Conservation (phyloP, 2,329 filamentous ascomycete genomes). For the Penicillium sclerotigenum region DNA sequence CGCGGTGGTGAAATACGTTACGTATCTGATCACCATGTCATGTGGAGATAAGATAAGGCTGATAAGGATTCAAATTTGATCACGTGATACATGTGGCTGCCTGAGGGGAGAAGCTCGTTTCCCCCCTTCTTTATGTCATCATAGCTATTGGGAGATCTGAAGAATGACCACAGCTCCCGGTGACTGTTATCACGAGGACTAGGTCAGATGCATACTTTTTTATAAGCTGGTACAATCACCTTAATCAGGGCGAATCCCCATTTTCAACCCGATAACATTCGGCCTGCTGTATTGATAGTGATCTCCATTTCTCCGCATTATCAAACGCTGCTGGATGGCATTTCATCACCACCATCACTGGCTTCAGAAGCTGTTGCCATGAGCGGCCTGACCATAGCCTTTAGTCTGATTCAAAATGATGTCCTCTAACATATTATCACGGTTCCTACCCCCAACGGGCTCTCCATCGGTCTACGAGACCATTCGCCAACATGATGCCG, state of each 20-base stretch:
- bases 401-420: slow-evolving; percentile 34
- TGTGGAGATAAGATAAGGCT: neutral
- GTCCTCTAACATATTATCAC: slow-evolving; percentile 43
- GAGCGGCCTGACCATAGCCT: slow-evolving; percentile 4
- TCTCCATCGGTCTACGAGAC: slow-evolving; percentile 50
- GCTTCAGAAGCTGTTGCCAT: slow-evolving; percentile 15
- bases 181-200: slow-evolving; percentile 12
- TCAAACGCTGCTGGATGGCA: slow-evolving; percentile 9
- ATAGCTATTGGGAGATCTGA: neutral
- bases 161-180: slow-evolving; percentile 6
- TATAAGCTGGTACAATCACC: neutral
- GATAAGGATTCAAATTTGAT: rapidly evolving
- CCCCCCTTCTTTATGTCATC: slow-evolving; percentile 18
- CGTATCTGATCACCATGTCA: too few relatives aligned
- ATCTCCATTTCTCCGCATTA: slow-evolving; percentile 10
- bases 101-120: neutral
- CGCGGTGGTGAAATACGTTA: too few relatives aligned
- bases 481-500: slow-evolving; percentile 46
- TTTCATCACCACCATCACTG: slow-evolving; percentile 2
- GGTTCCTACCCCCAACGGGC: slow-evolving; percentile 49
- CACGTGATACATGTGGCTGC: neutral
- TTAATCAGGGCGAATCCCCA: neutral
- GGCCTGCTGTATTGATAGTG: neutral
- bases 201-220: slow-evolving; percentile 15
- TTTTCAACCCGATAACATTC: neutral